A percentile compares a stretch with the other conserved stretches of the same genome.
phyloP scores from a whole-genome alignment of 768 basidiomycete genomes.

The Trametes cubensis region DNA sequence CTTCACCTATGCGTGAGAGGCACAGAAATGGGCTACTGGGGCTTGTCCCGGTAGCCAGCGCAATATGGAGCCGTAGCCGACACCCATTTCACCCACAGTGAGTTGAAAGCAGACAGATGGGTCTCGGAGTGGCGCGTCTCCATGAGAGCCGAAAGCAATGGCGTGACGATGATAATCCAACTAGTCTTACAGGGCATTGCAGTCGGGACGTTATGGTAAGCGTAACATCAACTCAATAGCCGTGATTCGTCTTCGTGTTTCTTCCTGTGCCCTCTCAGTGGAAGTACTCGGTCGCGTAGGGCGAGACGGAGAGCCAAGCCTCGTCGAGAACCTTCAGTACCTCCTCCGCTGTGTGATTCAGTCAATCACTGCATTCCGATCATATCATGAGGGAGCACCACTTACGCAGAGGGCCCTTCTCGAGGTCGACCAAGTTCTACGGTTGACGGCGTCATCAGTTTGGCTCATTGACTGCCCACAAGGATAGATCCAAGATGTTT shows the following conservation, averaged over 20 bases:
- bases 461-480: background rate
- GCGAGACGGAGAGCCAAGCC: conserved; percentile 50
- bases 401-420: conserved; percentile 48
- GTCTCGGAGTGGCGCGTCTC: too few species aligned
- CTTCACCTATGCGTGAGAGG: too few species aligned
- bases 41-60: too few species aligned
- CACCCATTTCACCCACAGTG: too few species aligned
- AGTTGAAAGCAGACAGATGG: too few species aligned
- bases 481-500: background rate
- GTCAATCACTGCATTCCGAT: background rate
- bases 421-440: conserved; percentile 53
- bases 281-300: conserved; percentile 36
- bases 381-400: background rate
- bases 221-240: background rate
- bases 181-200: too few species aligned
- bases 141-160: too few species aligned
- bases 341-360: conserved; percentile 43
- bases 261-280: background rate
- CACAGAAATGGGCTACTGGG: too few species aligned
- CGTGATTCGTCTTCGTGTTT: background rate
- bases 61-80: too few species aligned
- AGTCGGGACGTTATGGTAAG: background rate
- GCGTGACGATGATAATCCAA: too few species aligned
- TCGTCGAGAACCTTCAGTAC: conserved; percentile 52
- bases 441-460: background rate